Percentiles rank a stretch among this genome's conserved stretches.
Evolutionary conservation across 2,329 filamentous ascomycete species (phyloP).

Genomic region (Delphinella strobiligena): DNA sequence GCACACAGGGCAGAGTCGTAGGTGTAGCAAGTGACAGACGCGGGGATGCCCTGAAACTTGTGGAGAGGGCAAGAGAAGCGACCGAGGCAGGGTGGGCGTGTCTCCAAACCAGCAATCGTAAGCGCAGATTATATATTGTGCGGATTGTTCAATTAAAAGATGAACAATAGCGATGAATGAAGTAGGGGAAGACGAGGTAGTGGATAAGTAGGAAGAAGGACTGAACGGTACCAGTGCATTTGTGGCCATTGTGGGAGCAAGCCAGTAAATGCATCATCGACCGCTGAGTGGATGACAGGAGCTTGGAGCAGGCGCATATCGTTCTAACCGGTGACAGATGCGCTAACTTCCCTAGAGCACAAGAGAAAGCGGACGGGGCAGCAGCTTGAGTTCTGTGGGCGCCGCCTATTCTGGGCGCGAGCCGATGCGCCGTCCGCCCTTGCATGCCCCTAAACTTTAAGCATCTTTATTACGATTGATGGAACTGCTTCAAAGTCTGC

Average conservation of each 20-base stretch:
- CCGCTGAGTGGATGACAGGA: slow-evolving; percentile 8
- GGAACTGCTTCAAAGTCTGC: slow-evolving; percentile 3
- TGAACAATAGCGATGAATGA: neutral
- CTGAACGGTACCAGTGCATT: slow-evolving; percentile 9
- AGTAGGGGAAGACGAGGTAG: slow-evolving; percentile 5
- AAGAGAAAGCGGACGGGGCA: slow-evolving; percentile 6
- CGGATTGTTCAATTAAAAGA: neutral
- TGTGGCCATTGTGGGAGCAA: slow-evolving; percentile 8
- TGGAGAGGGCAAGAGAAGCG: neutral
- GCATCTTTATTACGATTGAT: slow-evolving; percentile 8
- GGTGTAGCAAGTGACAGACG: slow-evolving; percentile 2
- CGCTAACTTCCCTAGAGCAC: slow-evolving; percentile 1
- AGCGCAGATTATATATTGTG: neutral
- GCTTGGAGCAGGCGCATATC: slow-evolving; percentile 9
- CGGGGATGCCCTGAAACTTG: neutral
- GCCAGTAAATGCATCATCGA: slow-evolving; percentile 6
- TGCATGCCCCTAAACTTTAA: slow-evolving; percentile 8
- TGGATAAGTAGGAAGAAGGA: slow-evolving; percentile 7
- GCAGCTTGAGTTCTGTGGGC: slow-evolving; percentile 8
- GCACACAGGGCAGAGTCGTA: slow-evolving; percentile 2
- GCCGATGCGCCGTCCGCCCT: slow-evolving; percentile 9
- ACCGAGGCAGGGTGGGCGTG: too few relatives aligned
- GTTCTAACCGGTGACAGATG: slow-evolving; percentile 9
- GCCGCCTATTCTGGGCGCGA: slow-evolving; percentile 9
- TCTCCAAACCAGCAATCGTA: neutral